phyloP scores from a whole-genome alignment of 371 early-diverging fungal species.

The Dentiscutata heterogama region DNA sequence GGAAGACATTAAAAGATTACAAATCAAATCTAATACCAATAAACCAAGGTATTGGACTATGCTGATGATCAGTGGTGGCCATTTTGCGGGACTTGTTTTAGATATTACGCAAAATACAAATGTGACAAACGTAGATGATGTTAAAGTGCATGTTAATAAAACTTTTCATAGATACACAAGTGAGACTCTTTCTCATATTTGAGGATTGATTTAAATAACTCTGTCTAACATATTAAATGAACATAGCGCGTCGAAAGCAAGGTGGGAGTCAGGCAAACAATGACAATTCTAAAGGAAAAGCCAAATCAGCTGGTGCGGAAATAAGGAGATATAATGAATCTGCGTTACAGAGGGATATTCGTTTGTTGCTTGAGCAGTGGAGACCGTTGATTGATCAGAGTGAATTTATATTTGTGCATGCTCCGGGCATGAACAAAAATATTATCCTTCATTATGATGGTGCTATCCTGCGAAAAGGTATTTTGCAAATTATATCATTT shows the following conservation, averaged over 20 bases:
- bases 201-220: neutral
- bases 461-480: constrained; percentile 61
- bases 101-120: constrained; percentile 71
- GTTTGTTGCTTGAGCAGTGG: constrained; percentile 78
- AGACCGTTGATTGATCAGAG: constrained; percentile 61
- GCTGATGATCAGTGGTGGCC: constrained; percentile 86
- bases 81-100: constrained; percentile 91
- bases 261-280: constrained; percentile 91
- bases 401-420: constrained; percentile 75
- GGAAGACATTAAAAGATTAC: constrained; percentile 43
- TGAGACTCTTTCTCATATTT: constrained; percentile 45
- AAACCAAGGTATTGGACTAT: constrained; percentile 78
- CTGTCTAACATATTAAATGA: neutral
- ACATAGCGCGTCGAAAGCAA: constrained; percentile 87
- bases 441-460: constrained; percentile 72
- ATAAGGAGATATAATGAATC: constrained; percentile 92
- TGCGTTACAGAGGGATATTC: constrained; percentile 80
- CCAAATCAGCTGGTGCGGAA: constrained; percentile 92
- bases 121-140: constrained; percentile 46
- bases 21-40: constrained; percentile 23
- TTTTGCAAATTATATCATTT: neutral
- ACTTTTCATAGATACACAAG: constrained; percentile 95
- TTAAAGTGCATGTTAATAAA: constrained; percentile 76
- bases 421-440: constrained; percentile 71
- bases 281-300: constrained; percentile 84